Conservation (phyloP, 345 rosid species). For the Gynandropsis gynandra region DNA sequence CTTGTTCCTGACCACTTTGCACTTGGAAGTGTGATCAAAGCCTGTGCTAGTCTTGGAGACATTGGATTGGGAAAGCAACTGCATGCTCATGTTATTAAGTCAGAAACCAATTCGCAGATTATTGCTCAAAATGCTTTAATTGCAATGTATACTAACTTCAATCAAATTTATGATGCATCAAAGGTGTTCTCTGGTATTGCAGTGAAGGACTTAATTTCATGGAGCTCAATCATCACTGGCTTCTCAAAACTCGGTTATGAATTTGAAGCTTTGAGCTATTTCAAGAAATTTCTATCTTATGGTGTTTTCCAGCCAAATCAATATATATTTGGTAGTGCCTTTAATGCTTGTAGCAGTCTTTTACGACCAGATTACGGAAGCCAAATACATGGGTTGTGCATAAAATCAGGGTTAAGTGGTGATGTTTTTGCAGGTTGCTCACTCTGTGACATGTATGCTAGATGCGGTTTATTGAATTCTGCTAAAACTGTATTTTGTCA, state of each 20-base stretch:
- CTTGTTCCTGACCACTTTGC: conserved; percentile 43
- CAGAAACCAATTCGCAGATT: conserved; percentile 33
- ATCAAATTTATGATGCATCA: conserved; percentile 36
- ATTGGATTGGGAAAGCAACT: conserved; percentile 44
- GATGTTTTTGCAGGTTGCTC: conserved; percentile 39
- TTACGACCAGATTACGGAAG: conserved; percentile 41
- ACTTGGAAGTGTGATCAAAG: conserved; percentile 48
- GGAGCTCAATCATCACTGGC: conserved; percentile 54
- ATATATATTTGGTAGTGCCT: conserved; percentile 48
- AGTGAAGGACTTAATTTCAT: conserved; percentile 50
- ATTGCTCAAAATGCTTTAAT: conserved; percentile 55
- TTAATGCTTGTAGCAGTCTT: conserved; percentile 49
- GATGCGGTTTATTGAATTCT: conserved; percentile 36
- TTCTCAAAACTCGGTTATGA: conserved; percentile 51
- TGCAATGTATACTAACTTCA: conserved; percentile 49
- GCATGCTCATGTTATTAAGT: conserved; percentile 46
- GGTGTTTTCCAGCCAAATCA: conserved; percentile 46
- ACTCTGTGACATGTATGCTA: conserved; percentile 56
- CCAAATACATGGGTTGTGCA: conserved; percentile 45
- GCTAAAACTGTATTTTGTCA: conserved; percentile 37
- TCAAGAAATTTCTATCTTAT: conserved; percentile 39
- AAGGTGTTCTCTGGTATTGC: conserved; percentile 35
- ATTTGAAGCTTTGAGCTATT: conserved; percentile 38
- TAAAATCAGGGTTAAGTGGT: conserved; percentile 38
- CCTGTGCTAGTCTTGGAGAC: conserved; percentile 37